These are phyloP conservation scores for Suillus bovinus DNA, from an alignment of 768 basidiomycete genomes.

Conservation along the genomic window DNA sequence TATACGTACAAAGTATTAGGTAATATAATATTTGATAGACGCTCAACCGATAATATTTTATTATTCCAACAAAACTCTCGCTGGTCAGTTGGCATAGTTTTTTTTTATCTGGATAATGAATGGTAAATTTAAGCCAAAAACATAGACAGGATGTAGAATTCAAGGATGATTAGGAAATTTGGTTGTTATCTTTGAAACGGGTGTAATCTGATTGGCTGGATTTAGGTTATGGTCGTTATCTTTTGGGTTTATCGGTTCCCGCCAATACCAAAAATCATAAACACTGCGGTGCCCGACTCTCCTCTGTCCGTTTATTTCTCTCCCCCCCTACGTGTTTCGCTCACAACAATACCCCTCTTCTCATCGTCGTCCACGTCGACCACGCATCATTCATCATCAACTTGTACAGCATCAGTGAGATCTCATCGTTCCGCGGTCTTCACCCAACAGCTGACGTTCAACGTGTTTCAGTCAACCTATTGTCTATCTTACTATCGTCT, in stretches of 20 bases:
- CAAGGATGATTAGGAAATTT: not conserved
- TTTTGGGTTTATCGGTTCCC: slow-evolving; percentile 41
- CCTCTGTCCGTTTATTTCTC: slow-evolving; percentile 26
- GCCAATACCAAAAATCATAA: slow-evolving; percentile 37
- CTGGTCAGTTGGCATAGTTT: not conserved
- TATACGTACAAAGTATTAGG: slow-evolving; percentile 25
- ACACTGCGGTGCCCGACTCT: slow-evolving; percentile 23
- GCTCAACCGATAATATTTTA: slow-evolving; percentile 31
- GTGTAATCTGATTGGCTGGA: slow-evolving; percentile 38
- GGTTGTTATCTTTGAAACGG: slow-evolving; percentile 25
- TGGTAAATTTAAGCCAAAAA: not conserved
- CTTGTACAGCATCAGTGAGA: slow-evolving; percentile 4
- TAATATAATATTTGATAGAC: slow-evolving; percentile 21
- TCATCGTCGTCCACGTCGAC: slow-evolving; percentile 6
- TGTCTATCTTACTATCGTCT: slow-evolving; percentile 32
- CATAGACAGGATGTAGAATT: not conserved
- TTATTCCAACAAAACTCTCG: not conserved
- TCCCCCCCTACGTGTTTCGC: slow-evolving; percentile 14
- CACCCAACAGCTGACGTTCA: not conserved
- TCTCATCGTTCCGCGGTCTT: not conserved
- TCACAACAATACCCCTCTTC: slow-evolving; percentile 2
- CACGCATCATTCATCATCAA: slow-evolving; percentile 1
- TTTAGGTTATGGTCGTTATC: slow-evolving; percentile 34
- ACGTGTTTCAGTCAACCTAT: slow-evolving; percentile 15
- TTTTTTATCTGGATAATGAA: not conserved